These are phyloP conservation scores for Ustilago esculenta DNA, from an alignment of 1,284 basidiomycete genomes.

Conservation along the genomic window DNA sequence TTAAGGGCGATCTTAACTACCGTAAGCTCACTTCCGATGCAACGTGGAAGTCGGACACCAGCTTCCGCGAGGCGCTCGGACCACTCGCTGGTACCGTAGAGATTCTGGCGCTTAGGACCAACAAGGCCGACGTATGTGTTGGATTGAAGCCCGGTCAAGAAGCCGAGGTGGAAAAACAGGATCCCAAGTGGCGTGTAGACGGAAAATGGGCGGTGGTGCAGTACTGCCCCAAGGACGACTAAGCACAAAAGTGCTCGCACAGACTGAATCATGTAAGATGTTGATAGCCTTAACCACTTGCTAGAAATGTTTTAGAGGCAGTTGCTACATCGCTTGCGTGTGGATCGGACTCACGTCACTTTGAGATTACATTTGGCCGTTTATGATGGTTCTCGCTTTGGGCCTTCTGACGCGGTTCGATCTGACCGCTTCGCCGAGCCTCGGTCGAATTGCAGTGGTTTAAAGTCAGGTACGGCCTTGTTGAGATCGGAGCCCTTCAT, in stretches of 20 bases:
- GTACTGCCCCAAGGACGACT: constrained; percentile 39
- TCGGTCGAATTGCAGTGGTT: constrained; percentile 18
- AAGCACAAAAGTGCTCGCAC: neutral
- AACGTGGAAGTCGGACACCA: constrained; percentile 83
- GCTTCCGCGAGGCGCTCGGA: constrained; percentile 83
- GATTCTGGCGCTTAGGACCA: constrained; percentile 85
- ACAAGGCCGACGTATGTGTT: constrained; percentile 81
- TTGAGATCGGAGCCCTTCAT: constrained; percentile 37
- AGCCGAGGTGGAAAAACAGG: constrained; percentile 43
- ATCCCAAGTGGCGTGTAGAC: constrained; percentile 59
- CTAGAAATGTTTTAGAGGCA: no score
- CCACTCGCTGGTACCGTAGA: constrained; percentile 77
- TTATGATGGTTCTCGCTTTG: constrained; percentile 16
- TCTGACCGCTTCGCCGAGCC: neutral
- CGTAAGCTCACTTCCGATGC: constrained; percentile 86
- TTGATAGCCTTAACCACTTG: neutral
- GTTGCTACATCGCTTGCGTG: neutral
- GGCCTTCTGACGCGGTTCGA: neutral
- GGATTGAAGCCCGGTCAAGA: constrained; percentile 56
- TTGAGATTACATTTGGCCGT: neutral
- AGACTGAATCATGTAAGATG: no score
- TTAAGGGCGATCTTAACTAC: constrained; percentile 85
- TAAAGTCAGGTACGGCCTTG: constrained; percentile 2
- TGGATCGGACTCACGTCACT: no score
- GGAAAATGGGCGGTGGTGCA: constrained; percentile 61